These are phyloP conservation scores for Acer campestre DNA, from an alignment of 345 rosid species.

Conservation along the genomic window DNA sequence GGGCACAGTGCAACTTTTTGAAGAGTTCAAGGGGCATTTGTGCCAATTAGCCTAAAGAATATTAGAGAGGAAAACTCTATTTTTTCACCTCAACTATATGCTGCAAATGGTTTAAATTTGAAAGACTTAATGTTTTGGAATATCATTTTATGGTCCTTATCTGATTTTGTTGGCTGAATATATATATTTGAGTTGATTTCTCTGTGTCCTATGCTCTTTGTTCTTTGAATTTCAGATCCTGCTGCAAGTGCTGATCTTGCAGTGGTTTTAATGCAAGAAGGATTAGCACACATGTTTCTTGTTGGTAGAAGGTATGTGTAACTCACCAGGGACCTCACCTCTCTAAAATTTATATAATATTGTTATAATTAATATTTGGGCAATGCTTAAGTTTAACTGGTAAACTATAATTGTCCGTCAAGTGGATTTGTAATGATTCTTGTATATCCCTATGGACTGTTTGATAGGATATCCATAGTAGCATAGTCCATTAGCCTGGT, in stretches of 20 bases:
- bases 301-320: slow-evolving; percentile 83
- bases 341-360: slow-evolving; percentile 4
- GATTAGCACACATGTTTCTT: slow-evolving; percentile 76
- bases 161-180: background rate
- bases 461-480: background rate
- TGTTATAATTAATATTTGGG: background rate
- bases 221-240: slow-evolving; percentile 59
- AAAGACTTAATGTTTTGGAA: background rate
- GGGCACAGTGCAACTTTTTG: no score
- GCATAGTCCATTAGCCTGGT: no score
- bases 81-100: background rate
- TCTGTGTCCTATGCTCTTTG: slow-evolving; percentile 10
- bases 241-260: slow-evolving; percentile 95
- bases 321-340: background rate
- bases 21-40: no score
- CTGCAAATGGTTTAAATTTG: background rate
- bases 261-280: slow-evolving; percentile 96
- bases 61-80: no score
- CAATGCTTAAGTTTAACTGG: background rate
- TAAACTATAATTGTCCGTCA: background rate
- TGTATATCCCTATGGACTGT: background rate
- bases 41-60: no score
- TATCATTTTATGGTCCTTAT: background rate
- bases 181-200: background rate
- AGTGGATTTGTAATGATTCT: background rate